Conservation (phyloP, 495 filamentous ascomycete genomes). For the Xylaria cubensis region DNA sequence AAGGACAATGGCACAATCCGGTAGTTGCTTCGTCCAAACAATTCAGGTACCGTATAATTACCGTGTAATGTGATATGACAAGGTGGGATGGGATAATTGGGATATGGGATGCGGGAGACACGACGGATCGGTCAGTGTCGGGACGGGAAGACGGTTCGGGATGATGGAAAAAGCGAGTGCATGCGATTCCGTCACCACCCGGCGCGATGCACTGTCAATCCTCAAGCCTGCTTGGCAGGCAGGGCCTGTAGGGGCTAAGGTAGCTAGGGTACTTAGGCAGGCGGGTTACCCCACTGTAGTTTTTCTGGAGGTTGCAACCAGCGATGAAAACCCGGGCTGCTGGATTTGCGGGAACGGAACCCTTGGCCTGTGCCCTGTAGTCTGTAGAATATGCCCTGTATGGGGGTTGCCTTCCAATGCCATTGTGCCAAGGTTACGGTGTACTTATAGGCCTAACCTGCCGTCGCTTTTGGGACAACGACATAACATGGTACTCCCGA, state of each 20-base stretch:
- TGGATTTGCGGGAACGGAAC: conserved; percentile 19
- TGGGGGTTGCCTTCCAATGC: not conserved
- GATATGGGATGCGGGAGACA: conserved; percentile 8
- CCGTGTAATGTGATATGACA: not conserved
- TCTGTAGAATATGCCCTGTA: not conserved
- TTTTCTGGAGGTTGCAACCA: conserved; percentile 14
- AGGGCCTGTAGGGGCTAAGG: not conserved
- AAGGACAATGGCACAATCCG: conserved; percentile 15
- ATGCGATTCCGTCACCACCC: conserved; percentile 40
- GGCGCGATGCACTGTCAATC: conserved; percentile 14
- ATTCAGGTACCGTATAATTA: not conserved
- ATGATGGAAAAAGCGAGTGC: conserved; percentile 34
- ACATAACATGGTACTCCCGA: not conserved
- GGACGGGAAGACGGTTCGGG: conserved; percentile 25
- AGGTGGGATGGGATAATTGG: conserved; percentile 16
- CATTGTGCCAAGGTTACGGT: not conserved
- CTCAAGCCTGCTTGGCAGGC: conserved; percentile 15
- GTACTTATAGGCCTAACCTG: no score
- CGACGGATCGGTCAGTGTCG: conserved; percentile 23
- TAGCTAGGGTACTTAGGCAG: not conserved
- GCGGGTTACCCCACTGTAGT: conserved; percentile 3
- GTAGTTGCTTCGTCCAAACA: conserved; percentile 11
- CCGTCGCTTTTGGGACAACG: not conserved
- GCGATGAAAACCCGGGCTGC: conserved; percentile 30
- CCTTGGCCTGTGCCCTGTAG: conserved; percentile 7